These are phyloP conservation scores for Phytophthora citrophthora DNA, from an alignment of 352 stramenopile species.

Conservation along the genomic window DNA sequence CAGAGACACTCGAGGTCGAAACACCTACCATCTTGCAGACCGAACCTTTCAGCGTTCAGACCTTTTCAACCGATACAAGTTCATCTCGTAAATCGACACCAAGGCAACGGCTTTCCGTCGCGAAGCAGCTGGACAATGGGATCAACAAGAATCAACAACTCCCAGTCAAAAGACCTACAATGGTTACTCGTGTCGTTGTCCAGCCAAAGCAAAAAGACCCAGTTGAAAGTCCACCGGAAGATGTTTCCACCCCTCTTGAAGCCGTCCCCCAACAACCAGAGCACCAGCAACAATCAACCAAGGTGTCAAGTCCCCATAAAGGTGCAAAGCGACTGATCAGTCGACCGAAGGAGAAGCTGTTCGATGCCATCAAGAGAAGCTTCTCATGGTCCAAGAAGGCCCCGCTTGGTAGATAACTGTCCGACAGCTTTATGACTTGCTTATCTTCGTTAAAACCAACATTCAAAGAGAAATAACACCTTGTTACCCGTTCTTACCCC, in stretches of 20 bases:
- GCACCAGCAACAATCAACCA: conserved; percentile 3
- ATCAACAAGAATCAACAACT: conserved; percentile 35
- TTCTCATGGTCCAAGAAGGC: conserved; percentile 42
- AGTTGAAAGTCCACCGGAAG: neutral
- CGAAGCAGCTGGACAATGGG: conserved; percentile 55
- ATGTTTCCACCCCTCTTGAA: neutral
- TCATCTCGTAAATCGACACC: conserved; percentile 45
- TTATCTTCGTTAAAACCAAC: neutral
- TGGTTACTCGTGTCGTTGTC: conserved; percentile 15
- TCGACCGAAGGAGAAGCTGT: conserved; percentile 73
- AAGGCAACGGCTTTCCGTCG: conserved; percentile 55
- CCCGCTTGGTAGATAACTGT: conserved; percentile 11
- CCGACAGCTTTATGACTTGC: neutral
- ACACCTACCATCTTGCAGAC: conserved; percentile 13
- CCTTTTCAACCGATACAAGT: neutral
- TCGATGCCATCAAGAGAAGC: conserved; percentile 62
- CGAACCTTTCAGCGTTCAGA: conserved; percentile 4
- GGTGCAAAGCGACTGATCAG: conserved; percentile 38
- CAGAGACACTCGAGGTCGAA: conserved; percentile 39
- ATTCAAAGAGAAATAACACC: conserved; percentile 17
- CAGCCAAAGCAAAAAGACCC: conserved; percentile 30
- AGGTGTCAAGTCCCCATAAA: conserved; percentile 10
- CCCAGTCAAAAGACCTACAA: conserved; percentile 10
- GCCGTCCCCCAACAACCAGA: conserved; percentile 12
- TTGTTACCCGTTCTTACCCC: conserved; percentile 20